These are phyloP conservation scores for Carpinus fangiana DNA, from an alignment of 306 rosid genomes.

Conservation along the genomic window DNA sequence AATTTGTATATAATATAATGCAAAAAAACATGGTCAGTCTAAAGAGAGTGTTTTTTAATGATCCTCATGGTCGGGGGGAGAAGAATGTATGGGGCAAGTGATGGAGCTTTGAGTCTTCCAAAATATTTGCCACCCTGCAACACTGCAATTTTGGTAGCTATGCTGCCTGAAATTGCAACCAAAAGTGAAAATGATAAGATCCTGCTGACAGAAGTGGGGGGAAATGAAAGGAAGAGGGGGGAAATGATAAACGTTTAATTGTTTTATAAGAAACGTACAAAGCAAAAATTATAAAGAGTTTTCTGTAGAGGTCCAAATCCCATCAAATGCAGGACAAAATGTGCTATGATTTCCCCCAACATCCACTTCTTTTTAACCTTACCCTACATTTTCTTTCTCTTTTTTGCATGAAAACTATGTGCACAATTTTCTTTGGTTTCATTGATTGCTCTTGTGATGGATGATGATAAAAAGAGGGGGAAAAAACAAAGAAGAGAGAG, in stretches of 20 bases:
- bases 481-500: not conserved
- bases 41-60: too few species aligned
- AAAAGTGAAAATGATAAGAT: conserved; percentile 59
- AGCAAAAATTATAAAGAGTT: conserved; percentile 30
- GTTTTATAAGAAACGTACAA: conserved; percentile 27
- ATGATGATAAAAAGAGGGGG: not conserved
- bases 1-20: not conserved
- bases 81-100: conserved; percentile 82
- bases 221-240: conserved; percentile 12
- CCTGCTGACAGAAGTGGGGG: conserved; percentile 36
- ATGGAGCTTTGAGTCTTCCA: conserved; percentile 65
- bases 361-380: conserved; percentile 31
- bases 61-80: conserved; percentile 53
- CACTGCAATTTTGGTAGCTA: conserved; percentile 50
- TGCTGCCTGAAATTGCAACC: conserved; percentile 61
- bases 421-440: conserved; percentile 16
- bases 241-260: conserved; percentile 20
- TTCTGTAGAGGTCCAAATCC: conserved; percentile 32
- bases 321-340: conserved; percentile 45
- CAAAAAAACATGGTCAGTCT: not conserved
- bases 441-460: conserved; percentile 8
- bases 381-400: not conserved
- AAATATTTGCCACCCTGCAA: conserved; percentile 48
- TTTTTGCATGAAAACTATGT: conserved; percentile 21
- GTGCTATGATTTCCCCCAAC: conserved; percentile 28